Evolutionary conservation across 805 yeast species (phyloP).

Genomic region (Metschnikowia corniflorae): DNA sequence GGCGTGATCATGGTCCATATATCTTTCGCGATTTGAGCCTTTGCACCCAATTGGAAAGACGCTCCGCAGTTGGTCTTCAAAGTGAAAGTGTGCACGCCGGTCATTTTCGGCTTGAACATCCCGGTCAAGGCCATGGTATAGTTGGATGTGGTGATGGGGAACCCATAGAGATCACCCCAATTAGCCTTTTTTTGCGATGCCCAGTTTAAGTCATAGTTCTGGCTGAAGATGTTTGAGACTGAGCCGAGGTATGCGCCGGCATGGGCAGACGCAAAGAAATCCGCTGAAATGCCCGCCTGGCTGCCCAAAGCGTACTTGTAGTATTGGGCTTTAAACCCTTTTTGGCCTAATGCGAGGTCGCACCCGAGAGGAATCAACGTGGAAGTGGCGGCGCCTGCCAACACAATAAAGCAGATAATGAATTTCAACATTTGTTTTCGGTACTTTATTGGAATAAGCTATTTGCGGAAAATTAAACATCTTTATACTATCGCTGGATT

Average conservation of each 20-base stretch:
- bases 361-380: not conserved
- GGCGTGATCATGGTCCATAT: not conserved
- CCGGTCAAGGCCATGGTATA: not conserved
- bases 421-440: too few relatives aligned
- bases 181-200: not conserved
- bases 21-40: not conserved
- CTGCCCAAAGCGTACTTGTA: too few relatives aligned
- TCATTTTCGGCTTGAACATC: not conserved
- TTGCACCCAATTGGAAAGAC: not conserved
- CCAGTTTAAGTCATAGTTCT: not conserved
- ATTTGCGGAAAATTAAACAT: too few relatives aligned
- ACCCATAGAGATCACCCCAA: not conserved
- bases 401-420: too few relatives aligned
- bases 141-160: not conserved
- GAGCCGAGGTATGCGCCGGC: not conserved
- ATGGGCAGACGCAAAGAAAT: not conserved
- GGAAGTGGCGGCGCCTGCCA: too few relatives aligned
- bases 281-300: too few relatives aligned
- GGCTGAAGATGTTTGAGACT: not conserved
- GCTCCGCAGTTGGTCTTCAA: not conserved
- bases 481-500: too few relatives aligned
- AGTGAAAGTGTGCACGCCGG: not conserved
- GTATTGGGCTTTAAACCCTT: not conserved
- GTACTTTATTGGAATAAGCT: too few relatives aligned
- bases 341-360: not conserved